phyloP scores from a whole-genome alignment of 768 basidiomycete genomes.

The Boletus fagicola region DNA sequence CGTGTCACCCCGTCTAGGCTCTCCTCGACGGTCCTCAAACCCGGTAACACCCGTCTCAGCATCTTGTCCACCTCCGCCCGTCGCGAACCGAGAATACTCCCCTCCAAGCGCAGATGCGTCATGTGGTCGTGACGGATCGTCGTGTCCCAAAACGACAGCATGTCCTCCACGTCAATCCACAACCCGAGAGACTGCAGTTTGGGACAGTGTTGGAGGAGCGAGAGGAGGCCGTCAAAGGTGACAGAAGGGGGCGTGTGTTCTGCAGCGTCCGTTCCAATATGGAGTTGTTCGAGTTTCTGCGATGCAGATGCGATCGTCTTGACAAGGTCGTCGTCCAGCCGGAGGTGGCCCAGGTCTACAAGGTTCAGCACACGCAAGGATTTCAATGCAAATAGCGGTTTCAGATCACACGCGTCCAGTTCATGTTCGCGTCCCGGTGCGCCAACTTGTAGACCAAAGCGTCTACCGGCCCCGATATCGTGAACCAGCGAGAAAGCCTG shows the following conservation, averaged over 20 bases:
- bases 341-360: slow-evolving; percentile 15
- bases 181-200: slow-evolving; percentile 10
- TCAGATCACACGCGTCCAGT: slow-evolving; percentile 8
- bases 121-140: slow-evolving; percentile 12
- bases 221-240: slow-evolving; percentile 22
- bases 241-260: background rate
- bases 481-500: slow-evolving; percentile 24
- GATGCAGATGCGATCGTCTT: slow-evolving; percentile 15
- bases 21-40: slow-evolving; percentile 25
- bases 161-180: slow-evolving; percentile 15
- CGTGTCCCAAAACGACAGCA: slow-evolving; percentile 12
- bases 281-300: slow-evolving; percentile 21
- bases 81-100: slow-evolving; percentile 12
- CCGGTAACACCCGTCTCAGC: slow-evolving; percentile 22
- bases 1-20: slow-evolving; percentile 12
- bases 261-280: background rate
- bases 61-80: slow-evolving; percentile 20
- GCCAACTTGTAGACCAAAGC: slow-evolving; percentile 19
- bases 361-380: slow-evolving; percentile 15
- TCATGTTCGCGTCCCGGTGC: slow-evolving; percentile 20
- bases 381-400: slow-evolving; percentile 16
- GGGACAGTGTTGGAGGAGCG: slow-evolving; percentile 22
- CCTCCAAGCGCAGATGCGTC: slow-evolving; percentile 18
- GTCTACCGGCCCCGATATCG: slow-evolving; percentile 16
- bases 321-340: slow-evolving; percentile 18